These are phyloP conservation scores for Beauveria sp. DNA, from an alignment of 2,329 filamentous ascomycete genomes.

Conservation along the genomic window DNA sequence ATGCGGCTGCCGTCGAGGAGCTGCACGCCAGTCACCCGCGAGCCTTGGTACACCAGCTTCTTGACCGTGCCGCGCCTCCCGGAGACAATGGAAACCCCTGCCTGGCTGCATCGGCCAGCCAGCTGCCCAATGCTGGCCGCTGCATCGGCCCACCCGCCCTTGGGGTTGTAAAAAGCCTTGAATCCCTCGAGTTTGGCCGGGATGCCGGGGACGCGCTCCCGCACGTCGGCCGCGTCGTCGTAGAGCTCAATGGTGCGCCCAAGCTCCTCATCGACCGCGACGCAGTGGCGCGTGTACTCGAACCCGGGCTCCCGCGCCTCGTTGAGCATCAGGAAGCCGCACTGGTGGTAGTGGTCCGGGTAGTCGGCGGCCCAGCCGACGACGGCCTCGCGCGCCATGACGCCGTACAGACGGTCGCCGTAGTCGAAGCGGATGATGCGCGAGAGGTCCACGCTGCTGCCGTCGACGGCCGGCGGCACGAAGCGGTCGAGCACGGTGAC, in stretches of 20 bases:
- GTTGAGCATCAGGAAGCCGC: conserved; percentile 25
- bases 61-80: conserved; percentile 22
- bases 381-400: conserved; percentile 38
- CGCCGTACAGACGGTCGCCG: conserved; percentile 52
- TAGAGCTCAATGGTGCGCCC: conserved; percentile 18
- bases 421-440: conserved; percentile 49
- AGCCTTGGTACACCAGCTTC: conserved; percentile 15
- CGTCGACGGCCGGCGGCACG: conserved; percentile 28
- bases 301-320: conserved; percentile 11
- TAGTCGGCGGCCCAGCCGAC: conserved; percentile 21
- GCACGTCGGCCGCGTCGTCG: conserved; percentile 18
- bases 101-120: conserved; percentile 19
- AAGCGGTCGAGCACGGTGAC: conserved; percentile 29
- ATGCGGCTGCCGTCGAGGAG: conserved; percentile 32
- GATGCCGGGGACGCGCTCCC: conserved; percentile 14
- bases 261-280: conserved; percentile 12
- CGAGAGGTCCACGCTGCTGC: conserved; percentile 33
- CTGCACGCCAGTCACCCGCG: conserved; percentile 18
- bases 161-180: conserved; percentile 21
- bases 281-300: conserved; percentile 17
- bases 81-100: conserved; percentile 24
- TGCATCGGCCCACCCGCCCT: conserved; percentile 27
- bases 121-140: conserved; percentile 20
- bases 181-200: conserved; percentile 17
- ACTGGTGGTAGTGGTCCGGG: conserved; percentile 22